Evolutionary conservation across 352 stramenopile species (phyloP), one percentile per base, ranked within the genome.

Genomic region (Phytophthora foliorum): DNA sequence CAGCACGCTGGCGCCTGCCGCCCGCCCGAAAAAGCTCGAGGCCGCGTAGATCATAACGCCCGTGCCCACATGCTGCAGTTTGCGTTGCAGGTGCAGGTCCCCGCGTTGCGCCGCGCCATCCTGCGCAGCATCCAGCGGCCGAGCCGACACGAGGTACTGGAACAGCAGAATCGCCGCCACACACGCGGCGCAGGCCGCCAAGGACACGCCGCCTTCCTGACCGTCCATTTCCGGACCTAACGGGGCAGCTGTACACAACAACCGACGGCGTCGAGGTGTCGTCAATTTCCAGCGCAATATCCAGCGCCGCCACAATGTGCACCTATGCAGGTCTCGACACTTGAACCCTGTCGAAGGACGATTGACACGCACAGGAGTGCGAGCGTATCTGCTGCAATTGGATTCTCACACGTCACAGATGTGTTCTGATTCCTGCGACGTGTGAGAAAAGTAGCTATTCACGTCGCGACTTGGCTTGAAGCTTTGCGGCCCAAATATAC

Each of bases 21-120:
- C 17, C 13, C 38, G 17, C 8, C 62, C 54, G 39, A 88, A 82
- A 29, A 66, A 63, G 27, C 57, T 46, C 13, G 71, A 72, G 2
- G 72, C 80, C 2, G 31, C 60, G 63, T 84, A 83, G 54, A 89
- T 88, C 69, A 89, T 77, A 1, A 56, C 53, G 0, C 82, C 82
- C 24, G 82, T 86, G 46, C 72, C 31, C 11, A 74, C 31, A 57
- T 91, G 82, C 64, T 91, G 82, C 51, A 77, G 32, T 27, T 86
- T 87, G 25, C 82, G 82, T 39, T 75, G 73, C 17, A 82, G 25
- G 59, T 91, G 80, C 31, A 88, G 61, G 25, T 88, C 80, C 19
- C 48, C 53, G 9, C 81, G 81, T 29, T 46, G 59, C 25, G 41
- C 44, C 7, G 21, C 29, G 0, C 11, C 25, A 21, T 68, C 27